phyloP scores from a whole-genome alignment of 176 grass and related monocot species.

The Lolium perenne region DNA sequence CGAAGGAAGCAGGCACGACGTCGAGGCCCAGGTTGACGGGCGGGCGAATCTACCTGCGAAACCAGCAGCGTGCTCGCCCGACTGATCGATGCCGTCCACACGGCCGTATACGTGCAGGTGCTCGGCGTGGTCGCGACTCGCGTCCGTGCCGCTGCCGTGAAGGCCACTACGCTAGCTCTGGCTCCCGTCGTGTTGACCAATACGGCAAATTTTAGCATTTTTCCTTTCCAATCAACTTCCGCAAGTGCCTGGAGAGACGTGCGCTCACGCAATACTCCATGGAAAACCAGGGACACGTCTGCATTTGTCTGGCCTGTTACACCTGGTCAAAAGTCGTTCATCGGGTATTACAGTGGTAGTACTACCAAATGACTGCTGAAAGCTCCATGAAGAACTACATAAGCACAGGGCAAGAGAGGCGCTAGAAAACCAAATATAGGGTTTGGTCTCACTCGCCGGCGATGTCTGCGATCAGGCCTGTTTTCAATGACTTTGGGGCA shows the following conservation, averaged over 20 bases:
- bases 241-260: neutral
- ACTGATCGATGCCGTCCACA: neutral
- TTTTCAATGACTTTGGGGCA: too few relatives aligned
- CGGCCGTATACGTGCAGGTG: neutral
- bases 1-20: neutral
- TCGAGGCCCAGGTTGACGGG: neutral
- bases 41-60: neutral
- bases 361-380: neutral
- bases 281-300: too few relatives aligned
- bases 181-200: neutral
- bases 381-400: neutral
- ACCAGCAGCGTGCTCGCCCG: neutral
- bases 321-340: too few relatives aligned
- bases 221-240: neutral
- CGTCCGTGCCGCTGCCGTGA: slow-evolving; percentile 11
- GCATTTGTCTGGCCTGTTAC: neutral
- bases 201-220: neutral
- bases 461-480: too few relatives aligned
- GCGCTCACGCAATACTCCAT: neutral
- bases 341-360: neutral
- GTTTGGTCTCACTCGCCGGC: too few relatives aligned
- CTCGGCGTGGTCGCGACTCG: neutral
- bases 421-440: too few relatives aligned
- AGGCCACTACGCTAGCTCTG: slow-evolving; percentile 4
- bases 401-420: too few relatives aligned